These are phyloP conservation scores for Calvatia gigantea DNA, from an alignment of 768 basidiomycete species.

Conservation along the genomic window DNA sequence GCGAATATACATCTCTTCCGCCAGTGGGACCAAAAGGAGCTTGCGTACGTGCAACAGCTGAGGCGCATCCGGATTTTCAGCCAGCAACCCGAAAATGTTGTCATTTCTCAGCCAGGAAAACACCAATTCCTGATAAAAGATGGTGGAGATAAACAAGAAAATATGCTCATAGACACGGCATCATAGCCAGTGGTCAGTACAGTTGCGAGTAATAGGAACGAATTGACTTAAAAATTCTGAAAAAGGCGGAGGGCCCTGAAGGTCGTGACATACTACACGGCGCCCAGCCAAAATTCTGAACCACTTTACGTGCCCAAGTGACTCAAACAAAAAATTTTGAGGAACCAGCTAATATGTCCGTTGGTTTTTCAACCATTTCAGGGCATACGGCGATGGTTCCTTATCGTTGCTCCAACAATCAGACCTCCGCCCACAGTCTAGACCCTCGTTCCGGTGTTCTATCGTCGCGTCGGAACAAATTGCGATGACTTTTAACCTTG, in stretches of 20 bases:
- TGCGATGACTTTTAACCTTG: neutral
- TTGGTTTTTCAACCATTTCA: too few species aligned
- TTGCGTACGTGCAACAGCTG: conserved; percentile 65
- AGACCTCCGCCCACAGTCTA: neutral
- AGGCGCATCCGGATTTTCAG: conserved; percentile 77
- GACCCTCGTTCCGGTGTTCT: neutral
- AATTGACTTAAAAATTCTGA: neutral
- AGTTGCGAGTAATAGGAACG: neutral
- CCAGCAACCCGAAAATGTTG: conserved; percentile 37
- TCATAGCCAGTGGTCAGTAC: neutral
- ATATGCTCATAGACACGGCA: conserved; percentile 14
- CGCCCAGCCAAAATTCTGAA: neutral
- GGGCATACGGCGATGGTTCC: too few species aligned
- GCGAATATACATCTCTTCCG: conserved; percentile 69
- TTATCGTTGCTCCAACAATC: neutral
- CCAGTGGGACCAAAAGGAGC: conserved; percentile 74
- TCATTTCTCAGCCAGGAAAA: conserved; percentile 60
- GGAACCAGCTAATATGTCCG: too few species aligned
- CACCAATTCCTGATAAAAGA: conserved; percentile 36
- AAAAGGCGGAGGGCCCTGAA: neutral
- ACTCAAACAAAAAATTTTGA: neutral
- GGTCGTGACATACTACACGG: neutral
- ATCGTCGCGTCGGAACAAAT: neutral
- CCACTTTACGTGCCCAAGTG: neutral
- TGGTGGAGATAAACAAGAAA: conserved; percentile 15